Evolutionary conservation across 306 rosid genomes (phyloP).

Genomic region (Mimosa pudica): DNA sequence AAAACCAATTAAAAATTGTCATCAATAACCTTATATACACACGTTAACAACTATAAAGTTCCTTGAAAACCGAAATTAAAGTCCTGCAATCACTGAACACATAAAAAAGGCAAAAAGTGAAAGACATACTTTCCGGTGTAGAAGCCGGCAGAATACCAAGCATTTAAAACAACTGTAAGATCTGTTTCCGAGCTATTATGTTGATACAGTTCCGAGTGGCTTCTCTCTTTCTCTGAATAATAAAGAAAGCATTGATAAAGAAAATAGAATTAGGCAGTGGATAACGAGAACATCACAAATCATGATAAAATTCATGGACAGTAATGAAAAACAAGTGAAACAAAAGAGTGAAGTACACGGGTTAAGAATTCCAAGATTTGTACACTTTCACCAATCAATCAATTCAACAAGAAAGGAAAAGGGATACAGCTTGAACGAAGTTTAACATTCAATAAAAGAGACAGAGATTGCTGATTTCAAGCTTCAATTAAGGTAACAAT

Average conservation of each 20-base stretch:
- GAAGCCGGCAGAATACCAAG: constrained; percentile 97
- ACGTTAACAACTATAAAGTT: background rate
- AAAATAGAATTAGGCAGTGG: background rate
- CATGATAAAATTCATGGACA: background rate
- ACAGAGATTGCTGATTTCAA: background rate
- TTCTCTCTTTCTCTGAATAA: background rate
- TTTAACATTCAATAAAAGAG: background rate
- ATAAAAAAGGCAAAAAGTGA: constrained; percentile 1
- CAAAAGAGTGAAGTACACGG: background rate
- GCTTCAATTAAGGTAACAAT: background rate
- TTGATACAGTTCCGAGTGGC: constrained; percentile 36
- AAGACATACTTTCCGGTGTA: constrained; percentile 74
- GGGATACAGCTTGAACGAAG: background rate
- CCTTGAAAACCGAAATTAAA: background rate
- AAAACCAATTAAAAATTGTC: background rate
- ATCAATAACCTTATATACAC: background rate
- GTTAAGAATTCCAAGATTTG: background rate
- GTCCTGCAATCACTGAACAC: background rate
- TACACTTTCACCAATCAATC: background rate
- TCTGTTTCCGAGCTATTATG: constrained; percentile 56
- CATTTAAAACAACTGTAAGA: constrained; percentile 65
- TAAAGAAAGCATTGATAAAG: background rate
- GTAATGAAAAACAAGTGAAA: background rate
- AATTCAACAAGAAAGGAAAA: background rate
- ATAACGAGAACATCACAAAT: background rate